Conservation (phyloP, 345 rosid genomes). For the Psidium friedrichsthalianum region DNA sequence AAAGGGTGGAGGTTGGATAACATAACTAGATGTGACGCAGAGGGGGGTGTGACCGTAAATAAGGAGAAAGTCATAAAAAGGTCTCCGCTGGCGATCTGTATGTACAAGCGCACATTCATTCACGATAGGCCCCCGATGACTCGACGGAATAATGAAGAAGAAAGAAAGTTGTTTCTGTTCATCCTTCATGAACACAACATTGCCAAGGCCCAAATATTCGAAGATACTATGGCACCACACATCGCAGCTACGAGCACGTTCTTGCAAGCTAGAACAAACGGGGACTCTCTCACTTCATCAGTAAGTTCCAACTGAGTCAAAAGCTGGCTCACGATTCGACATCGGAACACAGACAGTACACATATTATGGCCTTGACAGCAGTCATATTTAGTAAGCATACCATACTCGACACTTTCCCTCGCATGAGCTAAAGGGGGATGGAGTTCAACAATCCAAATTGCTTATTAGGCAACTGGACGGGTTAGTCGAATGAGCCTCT, state of each 20-base stretch:
- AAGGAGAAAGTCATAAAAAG: too few species aligned
- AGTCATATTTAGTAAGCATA: background rate
- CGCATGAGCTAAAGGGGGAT: background rate
- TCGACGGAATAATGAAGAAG: too few species aligned
- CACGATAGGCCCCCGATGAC: too few species aligned
- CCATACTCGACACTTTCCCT: background rate
- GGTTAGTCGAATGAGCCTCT: background rate
- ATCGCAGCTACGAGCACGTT: background rate
- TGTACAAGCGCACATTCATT: too few species aligned
- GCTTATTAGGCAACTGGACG: background rate
- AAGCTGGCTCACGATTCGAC: background rate
- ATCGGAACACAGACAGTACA: background rate
- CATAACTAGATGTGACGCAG: too few species aligned
- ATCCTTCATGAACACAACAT: too few species aligned
- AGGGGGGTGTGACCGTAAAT: too few species aligned
- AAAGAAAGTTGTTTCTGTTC: too few species aligned
- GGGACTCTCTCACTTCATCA: background rate
- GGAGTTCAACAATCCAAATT: background rate
- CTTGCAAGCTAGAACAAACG: background rate
- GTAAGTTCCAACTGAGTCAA: background rate
- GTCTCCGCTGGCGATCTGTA: too few species aligned
- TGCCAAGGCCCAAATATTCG: too few species aligned
- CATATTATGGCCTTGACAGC: background rate
- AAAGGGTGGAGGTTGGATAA: too few species aligned
- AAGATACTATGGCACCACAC: too few species aligned